phyloP scores from a whole-genome alignment of 2,329 filamentous ascomycete genomes.

The Aureobasidium pullulans region DNA sequence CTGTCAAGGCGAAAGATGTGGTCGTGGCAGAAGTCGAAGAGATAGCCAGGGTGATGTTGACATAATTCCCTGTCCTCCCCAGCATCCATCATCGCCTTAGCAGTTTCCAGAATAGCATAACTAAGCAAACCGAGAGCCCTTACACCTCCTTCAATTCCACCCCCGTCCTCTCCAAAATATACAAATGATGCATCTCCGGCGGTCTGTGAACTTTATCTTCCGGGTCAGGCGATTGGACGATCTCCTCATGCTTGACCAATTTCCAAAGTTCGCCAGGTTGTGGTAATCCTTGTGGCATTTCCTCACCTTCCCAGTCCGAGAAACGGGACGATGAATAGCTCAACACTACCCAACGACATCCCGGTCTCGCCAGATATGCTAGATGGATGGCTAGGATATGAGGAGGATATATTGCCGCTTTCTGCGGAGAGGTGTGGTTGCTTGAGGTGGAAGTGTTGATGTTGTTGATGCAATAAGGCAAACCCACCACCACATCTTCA shows the following conservation, averaged over 20 bases:
- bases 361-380: neutral
- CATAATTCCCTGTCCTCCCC: too few species aligned
- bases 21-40: conserved; percentile 14
- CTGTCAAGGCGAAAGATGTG: conserved; percentile 12
- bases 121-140: neutral
- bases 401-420: neutral
- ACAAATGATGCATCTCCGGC: neutral
- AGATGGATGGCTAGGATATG: neutral
- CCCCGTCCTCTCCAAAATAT: neutral
- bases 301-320: neutral
- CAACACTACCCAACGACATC: neutral
- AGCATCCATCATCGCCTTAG: neutral
- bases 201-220: neutral
- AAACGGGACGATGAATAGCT: conserved; percentile 1
- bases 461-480: neutral
- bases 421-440: too few species aligned
- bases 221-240: neutral
- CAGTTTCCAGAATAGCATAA: neutral
- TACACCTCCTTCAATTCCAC: neutral
- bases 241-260: neutral
- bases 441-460: neutral
- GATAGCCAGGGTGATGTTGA: too few species aligned
- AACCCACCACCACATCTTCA: neutral
- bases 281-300: neutral
- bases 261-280: neutral